A percentile compares a stretch with the other conserved stretches of the same genome.
phyloP scores from a whole-genome alignment of 441 rosid species.

The Bruguiera hainesii region DNA sequence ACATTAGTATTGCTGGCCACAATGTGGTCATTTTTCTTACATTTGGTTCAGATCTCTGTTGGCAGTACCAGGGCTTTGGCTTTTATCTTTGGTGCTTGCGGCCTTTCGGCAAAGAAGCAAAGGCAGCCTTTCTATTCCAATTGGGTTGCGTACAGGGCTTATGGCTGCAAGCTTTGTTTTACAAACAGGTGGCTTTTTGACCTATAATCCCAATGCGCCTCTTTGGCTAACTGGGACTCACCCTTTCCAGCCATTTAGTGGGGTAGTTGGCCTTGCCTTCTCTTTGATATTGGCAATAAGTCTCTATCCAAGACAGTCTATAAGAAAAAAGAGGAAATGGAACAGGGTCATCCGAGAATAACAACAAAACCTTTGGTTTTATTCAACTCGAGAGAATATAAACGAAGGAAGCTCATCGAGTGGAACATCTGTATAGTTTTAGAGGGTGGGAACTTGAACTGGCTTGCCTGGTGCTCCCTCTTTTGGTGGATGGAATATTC shows the following conservation, averaged over 20 bases:
- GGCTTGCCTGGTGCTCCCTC: background rate
- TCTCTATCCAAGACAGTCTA: conserved; percentile 54
- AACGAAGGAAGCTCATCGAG: background rate
- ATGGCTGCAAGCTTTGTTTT: conserved; percentile 63
- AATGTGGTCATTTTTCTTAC: conserved; percentile 3
- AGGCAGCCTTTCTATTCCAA: conserved; percentile 73
- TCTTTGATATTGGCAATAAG: conserved; percentile 49
- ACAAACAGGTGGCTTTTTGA: conserved; percentile 63
- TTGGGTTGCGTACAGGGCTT: conserved; percentile 72
- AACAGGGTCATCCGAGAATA: conserved; percentile 19
- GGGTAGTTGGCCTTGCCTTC: conserved; percentile 66
- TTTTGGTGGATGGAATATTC: background rate
- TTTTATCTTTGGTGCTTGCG: conserved; percentile 67
- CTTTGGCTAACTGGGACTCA: conserved; percentile 62
- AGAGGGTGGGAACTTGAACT: background rate
- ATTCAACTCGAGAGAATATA: background rate
- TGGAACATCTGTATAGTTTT: background rate
- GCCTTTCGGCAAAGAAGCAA: conserved; percentile 59
- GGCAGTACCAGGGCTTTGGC: conserved; percentile 83
- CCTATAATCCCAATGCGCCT: conserved; percentile 42
- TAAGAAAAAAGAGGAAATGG: conserved; percentile 17
- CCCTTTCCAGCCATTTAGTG: conserved; percentile 83
- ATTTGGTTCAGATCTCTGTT: conserved; percentile 51
- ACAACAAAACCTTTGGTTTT: background rate
- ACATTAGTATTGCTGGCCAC: background rate